phyloP scores from a whole-genome alignment of 129 eudicot genomes.

The Gnaphalium uliginosum region DNA sequence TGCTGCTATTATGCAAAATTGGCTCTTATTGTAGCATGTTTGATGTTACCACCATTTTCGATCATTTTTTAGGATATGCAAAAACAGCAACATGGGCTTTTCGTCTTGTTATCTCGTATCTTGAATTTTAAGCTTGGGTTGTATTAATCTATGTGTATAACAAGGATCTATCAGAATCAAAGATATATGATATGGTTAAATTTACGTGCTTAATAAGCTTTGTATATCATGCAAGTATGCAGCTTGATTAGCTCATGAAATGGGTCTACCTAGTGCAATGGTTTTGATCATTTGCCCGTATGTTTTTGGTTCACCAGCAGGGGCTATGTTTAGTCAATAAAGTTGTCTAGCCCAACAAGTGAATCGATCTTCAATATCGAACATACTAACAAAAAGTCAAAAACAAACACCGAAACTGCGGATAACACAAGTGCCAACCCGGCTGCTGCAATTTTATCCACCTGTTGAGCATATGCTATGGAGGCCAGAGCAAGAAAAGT shows the following conservation, averaged over 20 bases:
- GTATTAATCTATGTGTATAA: slow-evolving; percentile 23
- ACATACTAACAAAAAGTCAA: too few species aligned
- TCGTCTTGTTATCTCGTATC: background rate
- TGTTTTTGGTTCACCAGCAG: background rate
- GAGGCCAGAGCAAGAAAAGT: too few species aligned
- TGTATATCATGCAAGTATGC: background rate
- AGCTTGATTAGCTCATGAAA: background rate
- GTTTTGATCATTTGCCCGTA: background rate
- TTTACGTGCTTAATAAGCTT: background rate
- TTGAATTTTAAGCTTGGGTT: slow-evolving; percentile 9
- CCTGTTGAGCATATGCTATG: too few species aligned
- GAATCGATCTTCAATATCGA: too few species aligned
- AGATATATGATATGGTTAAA: slow-evolving; percentile 19
- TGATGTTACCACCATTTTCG: background rate
- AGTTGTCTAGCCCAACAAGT: background rate
- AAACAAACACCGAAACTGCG: too few species aligned
- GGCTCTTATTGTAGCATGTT: slow-evolving; percentile 11
- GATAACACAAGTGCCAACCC: too few species aligned
- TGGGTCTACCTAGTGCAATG: background rate
- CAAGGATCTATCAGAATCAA: slow-evolving; percentile 5
- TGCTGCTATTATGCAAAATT: slow-evolving; percentile 17
- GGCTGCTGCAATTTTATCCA: too few species aligned
- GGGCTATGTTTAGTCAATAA: background rate
- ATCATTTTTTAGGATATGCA: slow-evolving; percentile 6
- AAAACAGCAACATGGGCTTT: slow-evolving; percentile 1